Conservation (phyloP, 176 grass and related monocot genomes). For the Rhynchospora breviuscula region DNA sequence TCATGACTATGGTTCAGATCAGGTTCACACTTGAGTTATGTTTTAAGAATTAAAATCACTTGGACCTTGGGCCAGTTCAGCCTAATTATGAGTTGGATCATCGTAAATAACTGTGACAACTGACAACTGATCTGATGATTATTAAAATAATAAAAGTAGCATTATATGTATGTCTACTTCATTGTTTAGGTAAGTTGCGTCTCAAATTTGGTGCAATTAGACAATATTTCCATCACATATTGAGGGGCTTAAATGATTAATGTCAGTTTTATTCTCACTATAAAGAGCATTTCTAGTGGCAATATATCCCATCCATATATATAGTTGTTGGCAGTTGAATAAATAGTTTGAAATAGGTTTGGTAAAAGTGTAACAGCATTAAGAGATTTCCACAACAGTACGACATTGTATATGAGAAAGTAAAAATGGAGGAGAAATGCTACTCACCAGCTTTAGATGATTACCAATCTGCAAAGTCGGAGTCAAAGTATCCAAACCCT, state of each 20-base stretch:
- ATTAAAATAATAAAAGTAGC: too few species aligned
- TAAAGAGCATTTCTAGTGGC: too few species aligned
- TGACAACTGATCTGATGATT: too few species aligned
- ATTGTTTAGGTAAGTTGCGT: too few species aligned
- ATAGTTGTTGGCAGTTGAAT: not conserved
- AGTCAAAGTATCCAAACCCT: constrained; percentile 73
- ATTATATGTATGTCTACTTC: too few species aligned
- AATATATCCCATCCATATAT: too few species aligned
- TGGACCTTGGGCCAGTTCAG: not conserved
- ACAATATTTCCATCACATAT: too few species aligned
- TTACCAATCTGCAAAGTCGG: constrained; percentile 57
- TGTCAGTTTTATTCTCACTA: too few species aligned
- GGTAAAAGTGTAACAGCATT: not conserved
- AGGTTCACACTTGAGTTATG: not conserved
- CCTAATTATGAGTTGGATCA: not conserved
- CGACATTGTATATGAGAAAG: not conserved
- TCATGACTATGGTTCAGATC: not conserved
- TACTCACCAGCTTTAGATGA: constrained; percentile 54
- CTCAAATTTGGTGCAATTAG: too few species aligned
- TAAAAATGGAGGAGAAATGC: not conserved
- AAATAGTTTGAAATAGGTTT: constrained; percentile 7
- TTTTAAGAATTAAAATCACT: not conserved
- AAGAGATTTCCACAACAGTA: not conserved
- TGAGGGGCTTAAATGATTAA: too few species aligned
- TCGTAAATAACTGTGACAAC: too few species aligned